Conservation (phyloP, 2,329 filamentous ascomycete genomes). For the Apiospora sp. region DNA sequence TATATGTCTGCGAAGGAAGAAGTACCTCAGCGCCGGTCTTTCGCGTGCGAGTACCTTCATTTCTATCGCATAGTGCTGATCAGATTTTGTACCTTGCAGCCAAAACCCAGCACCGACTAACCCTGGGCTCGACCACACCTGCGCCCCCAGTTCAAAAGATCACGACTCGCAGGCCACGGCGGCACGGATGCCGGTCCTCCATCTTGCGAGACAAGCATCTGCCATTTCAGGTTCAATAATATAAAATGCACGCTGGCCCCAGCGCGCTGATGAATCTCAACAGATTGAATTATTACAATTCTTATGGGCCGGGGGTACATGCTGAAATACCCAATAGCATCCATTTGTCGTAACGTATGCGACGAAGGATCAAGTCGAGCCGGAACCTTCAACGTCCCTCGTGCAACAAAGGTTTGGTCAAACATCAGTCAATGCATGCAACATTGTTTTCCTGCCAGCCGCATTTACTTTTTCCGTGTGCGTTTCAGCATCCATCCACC, state of each 20-base stretch:
- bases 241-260: conserved; percentile 19
- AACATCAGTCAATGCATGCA: conserved; percentile 20
- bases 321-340: not conserved
- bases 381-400: conserved; percentile 19
- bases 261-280: conserved; percentile 11
- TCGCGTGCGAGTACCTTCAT: not conserved
- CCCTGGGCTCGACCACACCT: conserved; percentile 7
- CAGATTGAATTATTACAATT: conserved; percentile 13
- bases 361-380: conserved; percentile 3
- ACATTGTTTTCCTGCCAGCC: conserved; percentile 4
- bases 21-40: not conserved
- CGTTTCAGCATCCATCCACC: conserved; percentile 18
- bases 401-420: conserved; percentile 17
- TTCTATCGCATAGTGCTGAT: conserved; percentile 21
- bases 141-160: conserved; percentile 12
- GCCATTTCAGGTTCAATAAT: conserved; percentile 21
- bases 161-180: conserved; percentile 18
- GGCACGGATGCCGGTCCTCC: conserved; percentile 19
- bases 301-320: conserved; percentile 14
- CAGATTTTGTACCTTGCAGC: conserved; percentile 11
- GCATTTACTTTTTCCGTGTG: conserved; percentile 3
- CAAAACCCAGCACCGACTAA: conserved; percentile 3
- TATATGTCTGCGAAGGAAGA: not conserved
- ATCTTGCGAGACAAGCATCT: conserved; percentile 15
- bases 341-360: conserved; percentile 8